These are phyloP conservation scores for Acanthamoeba sp. DNA, from an alignment of 208 protist species.

Conservation along the genomic window DNA sequence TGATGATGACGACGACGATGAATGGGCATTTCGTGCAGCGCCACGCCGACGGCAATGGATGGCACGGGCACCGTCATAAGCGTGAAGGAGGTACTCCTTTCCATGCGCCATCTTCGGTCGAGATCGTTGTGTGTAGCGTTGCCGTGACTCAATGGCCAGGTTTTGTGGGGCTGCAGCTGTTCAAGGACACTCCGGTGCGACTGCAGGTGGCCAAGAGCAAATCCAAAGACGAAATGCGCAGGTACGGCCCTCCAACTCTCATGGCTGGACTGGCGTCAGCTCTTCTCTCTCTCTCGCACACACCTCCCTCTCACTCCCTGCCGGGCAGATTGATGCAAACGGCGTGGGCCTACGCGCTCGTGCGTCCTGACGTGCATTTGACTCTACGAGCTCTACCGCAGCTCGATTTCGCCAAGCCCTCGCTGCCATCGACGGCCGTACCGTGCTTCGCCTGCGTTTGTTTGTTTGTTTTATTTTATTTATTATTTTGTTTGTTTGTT, in stretches of 20 bases:
- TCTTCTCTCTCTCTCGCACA: too few relatives aligned
- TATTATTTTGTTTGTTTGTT: not conserved
- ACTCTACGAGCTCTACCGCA: not conserved
- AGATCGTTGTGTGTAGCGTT: too few relatives aligned
- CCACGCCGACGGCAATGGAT: not conserved
- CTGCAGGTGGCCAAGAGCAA: slow-evolving; percentile 41
- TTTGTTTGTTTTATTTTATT: not conserved
- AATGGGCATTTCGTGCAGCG: too few relatives aligned
- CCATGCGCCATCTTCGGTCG: too few relatives aligned
- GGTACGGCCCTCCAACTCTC: not conserved
- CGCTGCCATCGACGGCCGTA: not conserved
- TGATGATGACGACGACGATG: too few relatives aligned
- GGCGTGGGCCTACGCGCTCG: slow-evolving; percentile 11
- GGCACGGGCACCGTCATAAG: not conserved
- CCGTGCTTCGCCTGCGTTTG: not conserved
- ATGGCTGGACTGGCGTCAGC: too few relatives aligned
- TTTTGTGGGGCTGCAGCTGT: not conserved
- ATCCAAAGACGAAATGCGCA: slow-evolving; percentile 23
- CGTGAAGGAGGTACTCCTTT: not conserved
- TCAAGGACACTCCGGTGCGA: not conserved
- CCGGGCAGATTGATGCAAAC: not conserved
- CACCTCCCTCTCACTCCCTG: not conserved
- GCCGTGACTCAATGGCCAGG: not conserved
- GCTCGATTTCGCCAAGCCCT: not conserved
- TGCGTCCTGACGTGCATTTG: slow-evolving; percentile 33